phyloP scores from a whole-genome alignment of 129 eudicot genomes.

The Centaurea solstitialis region DNA sequence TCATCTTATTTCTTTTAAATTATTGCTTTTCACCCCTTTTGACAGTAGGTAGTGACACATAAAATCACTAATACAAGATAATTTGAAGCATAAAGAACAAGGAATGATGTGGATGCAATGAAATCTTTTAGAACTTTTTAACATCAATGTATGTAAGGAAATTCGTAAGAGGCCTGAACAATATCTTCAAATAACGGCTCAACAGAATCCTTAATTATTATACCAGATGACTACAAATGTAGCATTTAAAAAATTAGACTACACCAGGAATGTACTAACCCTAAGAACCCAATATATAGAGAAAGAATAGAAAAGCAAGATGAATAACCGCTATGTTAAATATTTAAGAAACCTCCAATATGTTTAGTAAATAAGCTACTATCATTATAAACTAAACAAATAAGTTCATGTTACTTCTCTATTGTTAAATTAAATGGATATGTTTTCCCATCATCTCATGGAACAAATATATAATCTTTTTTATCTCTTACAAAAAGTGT shows the following conservation, averaged over 20 bases:
- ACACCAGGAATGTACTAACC: neutral
- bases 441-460: too few species aligned
- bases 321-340: neutral
- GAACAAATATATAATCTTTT: too few species aligned
- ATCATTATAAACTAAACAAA: too few species aligned
- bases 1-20: too few species aligned
- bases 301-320: neutral
- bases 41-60: neutral
- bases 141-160: neutral
- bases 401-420: too few species aligned
- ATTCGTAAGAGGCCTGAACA: neutral
- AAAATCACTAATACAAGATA: neutral
- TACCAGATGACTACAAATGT: constrained; percentile 70
- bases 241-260: constrained; percentile 15
- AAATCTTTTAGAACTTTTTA: neutral
- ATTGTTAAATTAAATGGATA: too few species aligned
- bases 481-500: too few species aligned
- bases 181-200: constrained; percentile 92
- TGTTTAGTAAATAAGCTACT: neutral
- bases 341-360: neutral
- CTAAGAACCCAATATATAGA: neutral
- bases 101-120: neutral
- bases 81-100: neutral
- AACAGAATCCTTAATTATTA: constrained; percentile 81
- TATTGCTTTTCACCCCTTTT: neutral